phyloP scores from a whole-genome alignment of 2,329 filamentous ascomycete genomes.

The Hymenoscyphus repandus region DNA sequence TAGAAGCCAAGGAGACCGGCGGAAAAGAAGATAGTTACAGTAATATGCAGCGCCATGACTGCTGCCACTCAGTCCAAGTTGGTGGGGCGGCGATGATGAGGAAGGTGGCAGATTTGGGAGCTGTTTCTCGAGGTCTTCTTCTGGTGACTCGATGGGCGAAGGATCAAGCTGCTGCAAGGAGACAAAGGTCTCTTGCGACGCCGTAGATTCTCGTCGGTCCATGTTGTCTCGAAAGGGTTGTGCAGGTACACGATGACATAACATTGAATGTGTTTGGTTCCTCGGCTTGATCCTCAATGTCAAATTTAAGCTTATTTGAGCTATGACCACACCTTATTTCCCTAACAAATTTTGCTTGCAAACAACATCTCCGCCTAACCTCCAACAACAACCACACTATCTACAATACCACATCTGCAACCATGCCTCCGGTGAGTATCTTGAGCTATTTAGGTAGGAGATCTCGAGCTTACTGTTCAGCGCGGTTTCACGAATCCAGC shows the following conservation, averaged over 20 bases:
- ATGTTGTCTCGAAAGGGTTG: constrained; percentile 18
- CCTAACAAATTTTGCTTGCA: not conserved
- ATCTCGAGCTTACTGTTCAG: constrained; percentile 25
- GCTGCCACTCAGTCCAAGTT: constrained; percentile 53
- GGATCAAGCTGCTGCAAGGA: constrained; percentile 78
- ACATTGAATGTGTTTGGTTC: constrained; percentile 15
- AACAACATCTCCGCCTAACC: not conserved
- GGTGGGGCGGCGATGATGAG: constrained; percentile 33
- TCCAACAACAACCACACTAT: not conserved
- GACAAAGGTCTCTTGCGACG: constrained; percentile 50
- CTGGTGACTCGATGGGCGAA: constrained; percentile 62
- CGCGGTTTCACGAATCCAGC: constrained; percentile 42
- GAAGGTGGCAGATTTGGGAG: constrained; percentile 33
- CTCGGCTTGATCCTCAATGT: not conserved
- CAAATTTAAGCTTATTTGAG: constrained; percentile 16
- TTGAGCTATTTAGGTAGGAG: not conserved
- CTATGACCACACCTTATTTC: constrained; percentile 26
- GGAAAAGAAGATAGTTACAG: constrained; percentile 40
- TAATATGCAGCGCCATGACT: constrained; percentile 72
- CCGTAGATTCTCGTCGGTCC: constrained; percentile 36
- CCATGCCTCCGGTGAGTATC: constrained; percentile 50
- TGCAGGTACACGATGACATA: not conserved
- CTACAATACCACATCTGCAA: not conserved
- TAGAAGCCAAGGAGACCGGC: constrained; percentile 26
- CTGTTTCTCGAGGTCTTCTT: constrained; percentile 43